Evolutionary conservation across 2,329 filamentous ascomycete species (phyloP).

Genomic region (Chrysosporium queenslandicum): DNA sequence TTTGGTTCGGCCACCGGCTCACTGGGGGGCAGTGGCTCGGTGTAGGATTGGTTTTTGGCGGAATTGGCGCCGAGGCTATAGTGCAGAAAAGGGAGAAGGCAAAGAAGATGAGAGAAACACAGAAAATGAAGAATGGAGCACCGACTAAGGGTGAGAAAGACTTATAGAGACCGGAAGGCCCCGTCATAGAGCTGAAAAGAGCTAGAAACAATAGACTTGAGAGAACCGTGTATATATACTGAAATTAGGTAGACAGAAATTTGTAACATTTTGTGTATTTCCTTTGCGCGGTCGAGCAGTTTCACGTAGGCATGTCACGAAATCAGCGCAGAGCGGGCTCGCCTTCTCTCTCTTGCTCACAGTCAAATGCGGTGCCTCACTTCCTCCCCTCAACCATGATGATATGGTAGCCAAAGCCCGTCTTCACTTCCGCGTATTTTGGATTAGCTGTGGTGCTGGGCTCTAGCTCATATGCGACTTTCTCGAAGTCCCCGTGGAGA

Average conservation of each 20-base stretch:
- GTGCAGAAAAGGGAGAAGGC: slow-evolving; percentile 76
- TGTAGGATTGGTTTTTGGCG: slow-evolving; percentile 85
- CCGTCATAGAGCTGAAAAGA: neutral
- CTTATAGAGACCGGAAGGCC: slow-evolving; percentile 3
- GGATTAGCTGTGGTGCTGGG: slow-evolving; percentile 51
- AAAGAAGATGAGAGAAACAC: slow-evolving; percentile 60
- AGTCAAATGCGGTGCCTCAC: too few species aligned
- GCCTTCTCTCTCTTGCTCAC: too few species aligned
- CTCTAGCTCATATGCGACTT: slow-evolving; percentile 53
- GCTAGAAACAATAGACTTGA: slow-evolving; percentile 1
- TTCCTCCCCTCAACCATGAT: slow-evolving; percentile 59
- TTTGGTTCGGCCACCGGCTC: slow-evolving; percentile 85
- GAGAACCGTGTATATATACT: neutral
- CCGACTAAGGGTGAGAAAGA: slow-evolving; percentile 4
- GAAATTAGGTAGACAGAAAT: neutral
- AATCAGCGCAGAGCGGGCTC: too few species aligned
- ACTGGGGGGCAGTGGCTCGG: slow-evolving; percentile 88
- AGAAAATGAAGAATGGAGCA: slow-evolving; percentile 18
- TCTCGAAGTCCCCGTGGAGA: slow-evolving; percentile 50
- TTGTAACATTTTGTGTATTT: neutral
- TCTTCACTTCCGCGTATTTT: slow-evolving; percentile 53
- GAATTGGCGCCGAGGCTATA: slow-evolving; percentile 79
- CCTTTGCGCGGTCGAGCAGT: too few species aligned
- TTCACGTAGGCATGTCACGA: too few species aligned
- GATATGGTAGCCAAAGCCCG: slow-evolving; percentile 56